These are phyloP conservation scores for Pseudogymnoascus sp. DNA, from an alignment of 2,329 filamentous ascomycete genomes.

Conservation along the genomic window DNA sequence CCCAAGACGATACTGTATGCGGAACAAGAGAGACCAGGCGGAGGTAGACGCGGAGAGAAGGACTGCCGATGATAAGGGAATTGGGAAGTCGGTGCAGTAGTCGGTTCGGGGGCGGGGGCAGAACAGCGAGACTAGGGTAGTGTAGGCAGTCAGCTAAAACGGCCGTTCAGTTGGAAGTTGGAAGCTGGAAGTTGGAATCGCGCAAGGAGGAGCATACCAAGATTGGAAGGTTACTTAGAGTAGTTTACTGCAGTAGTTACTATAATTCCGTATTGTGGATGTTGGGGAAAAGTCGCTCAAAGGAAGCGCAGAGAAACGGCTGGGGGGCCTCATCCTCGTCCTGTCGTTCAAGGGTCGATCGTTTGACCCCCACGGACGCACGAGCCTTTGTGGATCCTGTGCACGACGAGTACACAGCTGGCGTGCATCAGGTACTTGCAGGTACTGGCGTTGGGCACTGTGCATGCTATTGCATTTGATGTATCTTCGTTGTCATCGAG, in stretches of 20 bases:
- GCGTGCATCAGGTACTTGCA: not conserved
- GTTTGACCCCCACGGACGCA: conserved; percentile 2
- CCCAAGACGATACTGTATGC: not conserved
- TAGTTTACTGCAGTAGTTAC: not conserved
- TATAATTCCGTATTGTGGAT: not conserved
- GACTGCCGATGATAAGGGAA: not conserved
- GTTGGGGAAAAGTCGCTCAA: not conserved
- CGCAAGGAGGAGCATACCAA: not conserved
- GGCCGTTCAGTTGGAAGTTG: not conserved
- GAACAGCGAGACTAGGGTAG: not conserved
- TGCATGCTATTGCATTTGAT: not conserved
- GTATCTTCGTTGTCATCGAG: not conserved
- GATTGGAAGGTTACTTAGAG: not conserved
- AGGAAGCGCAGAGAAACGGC: not conserved
- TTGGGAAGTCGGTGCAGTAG: not conserved
- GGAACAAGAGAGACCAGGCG: not conserved
- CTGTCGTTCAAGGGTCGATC: conserved; percentile 4
- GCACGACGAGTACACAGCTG: not conserved
- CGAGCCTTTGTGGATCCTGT: conserved; percentile 3
- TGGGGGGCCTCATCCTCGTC: not conserved
- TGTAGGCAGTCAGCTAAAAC: not conserved
- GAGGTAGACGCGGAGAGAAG: not conserved
- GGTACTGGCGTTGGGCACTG: not conserved
- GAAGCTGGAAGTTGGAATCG: not conserved
- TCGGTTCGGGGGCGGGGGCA: not conserved